Base-by-base conservation (phyloP, 305 asterid species). In the Solanum hybrid region DNA sequence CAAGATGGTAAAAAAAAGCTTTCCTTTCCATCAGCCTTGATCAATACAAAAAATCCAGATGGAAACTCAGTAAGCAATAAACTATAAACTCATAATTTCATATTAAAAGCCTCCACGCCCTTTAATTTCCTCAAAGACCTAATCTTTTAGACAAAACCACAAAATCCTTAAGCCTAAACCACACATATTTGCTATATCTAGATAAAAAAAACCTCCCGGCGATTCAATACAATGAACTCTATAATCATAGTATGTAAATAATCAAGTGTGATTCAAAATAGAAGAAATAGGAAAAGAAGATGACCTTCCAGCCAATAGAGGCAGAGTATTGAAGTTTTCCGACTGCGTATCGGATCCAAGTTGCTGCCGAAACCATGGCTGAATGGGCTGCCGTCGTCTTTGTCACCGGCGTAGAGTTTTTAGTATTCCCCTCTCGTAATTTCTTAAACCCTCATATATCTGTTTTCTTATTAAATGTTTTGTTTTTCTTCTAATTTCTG, bases 271-370 rank as follows among this genome's bases (percentile, higher is more conserved):
- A 65, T 65, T 65, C 73, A 38, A n/a, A 24, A 39, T 12, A 38
- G n/a, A 37, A 34, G 20, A 80, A 39, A 81, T 13, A 29, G 22
- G 26, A 17, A 51, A 15, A 27, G 31, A n/a, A 27, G n/a, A 15
- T 34, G 72, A 90, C 91, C 91, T 87, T 90, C 90, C 89, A 86
- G 75, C 94, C 92, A 89, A 92, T 86, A 85, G 93, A 85, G 70
- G 90, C 38, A 1, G 98, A 91, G 91, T 95, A 95, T 3, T 93
- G 94, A 79, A 91, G 76, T 88, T 93, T 95, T 91, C 80, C 90
- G 85, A 91, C 79, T 20, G 91, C 36, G 89, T 95, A 95, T 76
- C 98, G 97, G 39, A 94, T 68, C 97, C 95, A 94, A 31, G 95
- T 95, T 12, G 94, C 84, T 7, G 90, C n/a, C 87, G 92, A 94